A percentile compares a stretch with the other conserved stretches of the same genome.
These are phyloP conservation scores for Backusella morwellensis DNA, from an alignment of 192 early-diverging fungal genomes.

Conservation along the genomic window DNA sequence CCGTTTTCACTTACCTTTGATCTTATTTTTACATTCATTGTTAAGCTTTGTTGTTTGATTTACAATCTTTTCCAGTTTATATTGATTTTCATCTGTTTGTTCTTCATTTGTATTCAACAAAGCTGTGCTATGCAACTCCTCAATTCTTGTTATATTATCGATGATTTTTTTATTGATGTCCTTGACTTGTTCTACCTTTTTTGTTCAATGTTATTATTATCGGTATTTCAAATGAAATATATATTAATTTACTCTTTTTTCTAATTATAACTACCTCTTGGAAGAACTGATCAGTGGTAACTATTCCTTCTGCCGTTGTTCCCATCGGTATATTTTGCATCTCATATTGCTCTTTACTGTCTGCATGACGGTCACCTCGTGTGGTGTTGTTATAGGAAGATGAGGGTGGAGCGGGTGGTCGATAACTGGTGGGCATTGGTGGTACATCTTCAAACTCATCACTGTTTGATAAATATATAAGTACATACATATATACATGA, in stretches of 20 bases:
- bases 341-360: slow-evolving; percentile 32
- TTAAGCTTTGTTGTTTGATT: slow-evolving; percentile 33
- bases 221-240: neutral
- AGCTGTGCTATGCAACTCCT: slow-evolving; percentile 34
- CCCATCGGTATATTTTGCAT: slow-evolving; percentile 21
- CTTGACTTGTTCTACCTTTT: slow-evolving; percentile 33
- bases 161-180: slow-evolving; percentile 27
- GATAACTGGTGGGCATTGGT: slow-evolving; percentile 15
- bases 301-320: slow-evolving; percentile 7
- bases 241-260: neutral
- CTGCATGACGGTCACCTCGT: slow-evolving; percentile 31
- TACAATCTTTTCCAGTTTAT: slow-evolving; percentile 25
- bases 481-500: neutral
- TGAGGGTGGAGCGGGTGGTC: slow-evolving; percentile 27
- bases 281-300: slow-evolving; percentile 36
- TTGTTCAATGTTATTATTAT: neutral
- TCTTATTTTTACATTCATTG: slow-evolving; percentile 47
- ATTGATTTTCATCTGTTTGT: slow-evolving; percentile 25
- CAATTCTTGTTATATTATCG: slow-evolving; percentile 30
- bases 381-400: slow-evolving; percentile 21
- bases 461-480: neutral
- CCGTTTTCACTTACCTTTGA: slow-evolving; percentile 35
- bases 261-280: slow-evolving; percentile 25
- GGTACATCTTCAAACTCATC: slow-evolving; percentile 28
- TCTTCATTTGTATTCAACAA: slow-evolving; percentile 36